Percentiles rank a stretch among this genome's conserved stretches.
These are phyloP conservation scores for Paxillus ammoniavirescens DNA, from an alignment of 768 basidiomycete species.

Conservation along the genomic window DNA sequence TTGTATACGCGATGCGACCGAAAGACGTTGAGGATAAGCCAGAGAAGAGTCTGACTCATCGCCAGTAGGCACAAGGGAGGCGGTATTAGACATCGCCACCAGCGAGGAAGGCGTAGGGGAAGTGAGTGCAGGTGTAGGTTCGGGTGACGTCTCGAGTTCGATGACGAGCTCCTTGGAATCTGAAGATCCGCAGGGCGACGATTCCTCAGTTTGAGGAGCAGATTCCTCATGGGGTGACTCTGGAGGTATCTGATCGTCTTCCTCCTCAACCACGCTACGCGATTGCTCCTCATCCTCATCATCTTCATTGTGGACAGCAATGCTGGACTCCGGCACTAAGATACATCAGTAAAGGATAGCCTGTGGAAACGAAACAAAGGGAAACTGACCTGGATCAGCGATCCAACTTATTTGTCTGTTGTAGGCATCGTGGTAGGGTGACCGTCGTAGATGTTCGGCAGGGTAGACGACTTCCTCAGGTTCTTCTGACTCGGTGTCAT, in stretches of 20 bases:
- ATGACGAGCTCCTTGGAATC: conserved; percentile 62
- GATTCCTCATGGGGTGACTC: conserved; percentile 49
- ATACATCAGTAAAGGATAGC: conserved; percentile 9
- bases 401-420: conserved; percentile 75
- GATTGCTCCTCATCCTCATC: conserved; percentile 44
- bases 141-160: conserved; percentile 61
- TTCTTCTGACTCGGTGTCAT: conserved; percentile 39
- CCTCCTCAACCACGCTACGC: conserved; percentile 36
- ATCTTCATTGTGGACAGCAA: conserved; percentile 56
- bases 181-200: conserved; percentile 54
- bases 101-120: conserved; percentile 52
- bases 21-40: conserved; percentile 57
- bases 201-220: conserved; percentile 45
- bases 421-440: conserved; percentile 47
- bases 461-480: conserved; percentile 62
- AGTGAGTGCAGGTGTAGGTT: conserved; percentile 41
- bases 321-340: conserved; percentile 59
- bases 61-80: conserved; percentile 39
- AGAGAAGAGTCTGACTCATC: conserved; percentile 52
- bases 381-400: conserved; percentile 61
- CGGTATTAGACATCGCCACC: conserved; percentile 41
- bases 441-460: conserved; percentile 52
- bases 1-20: conserved; percentile 60
- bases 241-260: conserved; percentile 52
- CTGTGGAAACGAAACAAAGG: background rate